phyloP scores from a whole-genome alignment of 2,329 filamentous ascomycete species.

The Sporothrix schenckii region DNA sequence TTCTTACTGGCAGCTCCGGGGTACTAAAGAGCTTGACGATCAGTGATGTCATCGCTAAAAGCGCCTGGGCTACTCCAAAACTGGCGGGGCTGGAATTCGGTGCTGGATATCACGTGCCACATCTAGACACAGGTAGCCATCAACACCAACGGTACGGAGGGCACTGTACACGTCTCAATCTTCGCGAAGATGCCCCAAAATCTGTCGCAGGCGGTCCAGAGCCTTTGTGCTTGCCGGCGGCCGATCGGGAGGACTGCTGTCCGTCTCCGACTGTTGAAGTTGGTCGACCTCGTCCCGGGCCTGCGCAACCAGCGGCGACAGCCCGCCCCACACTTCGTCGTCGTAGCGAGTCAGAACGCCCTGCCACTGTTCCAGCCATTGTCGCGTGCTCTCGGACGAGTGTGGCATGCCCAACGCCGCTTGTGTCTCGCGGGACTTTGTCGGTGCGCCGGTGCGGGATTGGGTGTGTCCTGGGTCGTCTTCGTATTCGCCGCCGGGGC shows the following conservation, averaged over 20 bases:
- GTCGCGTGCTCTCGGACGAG: slow-evolving; percentile 44
- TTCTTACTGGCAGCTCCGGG: slow-evolving; percentile 1
- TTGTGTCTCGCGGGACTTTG: slow-evolving; percentile 28
- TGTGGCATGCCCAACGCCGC: slow-evolving; percentile 48
- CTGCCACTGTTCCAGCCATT: slow-evolving; percentile 60
- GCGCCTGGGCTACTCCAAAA: neutral
- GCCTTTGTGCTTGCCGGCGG: slow-evolving; percentile 42
- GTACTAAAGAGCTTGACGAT: slow-evolving; percentile 3
- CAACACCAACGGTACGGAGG: neutral
- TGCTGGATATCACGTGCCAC: slow-evolving; percentile 16
- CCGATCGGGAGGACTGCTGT: slow-evolving; percentile 29
- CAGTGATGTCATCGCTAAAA: slow-evolving; percentile 29
- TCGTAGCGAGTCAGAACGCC: slow-evolving; percentile 60
- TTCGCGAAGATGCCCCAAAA: slow-evolving; percentile 47
- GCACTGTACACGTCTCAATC: neutral
- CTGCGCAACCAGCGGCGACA: slow-evolving; percentile 58
- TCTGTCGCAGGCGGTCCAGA: slow-evolving; percentile 46
- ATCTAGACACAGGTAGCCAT: neutral
- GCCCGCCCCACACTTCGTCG: slow-evolving; percentile 70
- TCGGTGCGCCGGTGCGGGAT: neutral
- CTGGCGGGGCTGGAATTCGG: neutral
- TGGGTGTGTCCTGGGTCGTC: slow-evolving; percentile 17
- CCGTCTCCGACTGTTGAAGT: slow-evolving; percentile 40
- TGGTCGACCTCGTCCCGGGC: slow-evolving; percentile 60
- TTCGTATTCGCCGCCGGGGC: slow-evolving; percentile 35